A percentile compares a stretch with the other conserved stretches of the same genome.
Conservation (phyloP, 768 basidiomycete species). For the Kwoniella mangroviensis region DNA sequence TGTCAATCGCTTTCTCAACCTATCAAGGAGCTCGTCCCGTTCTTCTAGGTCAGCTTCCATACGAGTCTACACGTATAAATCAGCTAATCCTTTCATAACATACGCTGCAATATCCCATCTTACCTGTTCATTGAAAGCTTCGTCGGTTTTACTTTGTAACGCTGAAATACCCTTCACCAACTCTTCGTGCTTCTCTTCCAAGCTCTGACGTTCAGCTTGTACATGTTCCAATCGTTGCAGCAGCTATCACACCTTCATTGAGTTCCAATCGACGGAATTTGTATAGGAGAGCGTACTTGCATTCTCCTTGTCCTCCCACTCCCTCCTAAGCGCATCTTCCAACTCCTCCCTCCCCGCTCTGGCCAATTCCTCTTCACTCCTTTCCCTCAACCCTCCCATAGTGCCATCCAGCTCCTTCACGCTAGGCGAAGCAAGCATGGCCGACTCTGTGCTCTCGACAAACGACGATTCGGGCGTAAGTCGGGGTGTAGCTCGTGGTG, state of each 20-base stretch:
- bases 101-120: slow-evolving; percentile 5
- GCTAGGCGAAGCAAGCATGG: neutral
- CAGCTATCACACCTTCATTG: neutral
- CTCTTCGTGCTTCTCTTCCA: slow-evolving; percentile 22
- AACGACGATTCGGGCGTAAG: slow-evolving; percentile 9
- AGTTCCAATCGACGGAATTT: neutral
- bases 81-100: neutral
- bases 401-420: slow-evolving; percentile 17
- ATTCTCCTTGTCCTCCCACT: slow-evolving; percentile 35
- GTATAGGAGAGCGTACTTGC: slow-evolving; percentile 21
- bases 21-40: slow-evolving; percentile 40
- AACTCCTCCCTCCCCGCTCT: slow-evolving; percentile 34
- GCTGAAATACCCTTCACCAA: slow-evolving; percentile 15
- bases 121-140: slow-evolving; percentile 45
- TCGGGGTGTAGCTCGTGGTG: slow-evolving; percentile 20
- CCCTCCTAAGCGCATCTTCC: slow-evolving; percentile 32
- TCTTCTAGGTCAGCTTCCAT: slow-evolving; percentile 50
- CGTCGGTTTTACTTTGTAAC: slow-evolving; percentile 30
- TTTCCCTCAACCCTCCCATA: slow-evolving; percentile 43
- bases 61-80: slow-evolving; percentile 23
- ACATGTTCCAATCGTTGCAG: slow-evolving; percentile 15
- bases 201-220: slow-evolving; percentile 1
- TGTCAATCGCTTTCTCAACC: slow-evolving; percentile 27
- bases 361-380: slow-evolving; percentile 36
- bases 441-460: neutral